Evolutionary conservation across 352 stramenopile species (phyloP).

Genomic region (Phytophthora kernoviae): DNA sequence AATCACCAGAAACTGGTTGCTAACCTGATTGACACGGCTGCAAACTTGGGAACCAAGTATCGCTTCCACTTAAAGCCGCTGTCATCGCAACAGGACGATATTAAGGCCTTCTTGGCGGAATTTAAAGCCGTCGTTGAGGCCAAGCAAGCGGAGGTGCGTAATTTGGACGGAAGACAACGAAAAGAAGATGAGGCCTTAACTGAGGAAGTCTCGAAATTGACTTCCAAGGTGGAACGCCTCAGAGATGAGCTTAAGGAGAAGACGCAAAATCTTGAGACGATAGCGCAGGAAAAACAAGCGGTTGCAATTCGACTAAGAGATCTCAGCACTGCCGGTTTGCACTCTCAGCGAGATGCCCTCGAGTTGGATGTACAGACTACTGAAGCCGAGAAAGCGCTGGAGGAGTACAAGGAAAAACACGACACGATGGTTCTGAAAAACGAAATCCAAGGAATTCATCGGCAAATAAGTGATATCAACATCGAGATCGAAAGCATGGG

Average conservation of each 20-base stretch:
- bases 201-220: conserved; percentile 50
- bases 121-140: conserved; percentile 52
- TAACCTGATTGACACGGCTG: conserved; percentile 51
- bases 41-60: conserved; percentile 59
- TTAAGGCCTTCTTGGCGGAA: conserved; percentile 52
- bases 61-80: conserved; percentile 57
- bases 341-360: conserved; percentile 53
- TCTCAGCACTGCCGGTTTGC: conserved; percentile 37
- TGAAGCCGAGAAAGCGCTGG: conserved; percentile 52
- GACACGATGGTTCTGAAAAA: conserved; percentile 38
- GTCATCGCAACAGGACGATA: conserved; percentile 55
- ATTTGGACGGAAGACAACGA: conserved; percentile 44
- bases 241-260: conserved; percentile 58
- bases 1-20: conserved; percentile 40
- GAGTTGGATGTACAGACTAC: conserved; percentile 53
- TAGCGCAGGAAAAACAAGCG: conserved; percentile 51
- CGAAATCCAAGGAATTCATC: conserved; percentile 52
- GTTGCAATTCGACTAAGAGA: conserved; percentile 47
- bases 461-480: conserved; percentile 46
- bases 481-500: conserved; percentile 52
- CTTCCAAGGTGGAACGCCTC: conserved; percentile 53
- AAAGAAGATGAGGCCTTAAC: conserved; percentile 53
- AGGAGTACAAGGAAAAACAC: conserved; percentile 50
- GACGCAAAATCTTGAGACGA: conserved; percentile 34
- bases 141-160: conserved; percentile 46